Conservation (phyloP, 2,329 filamentous ascomycete genomes). For the Ceratocystis papillata region DNA sequence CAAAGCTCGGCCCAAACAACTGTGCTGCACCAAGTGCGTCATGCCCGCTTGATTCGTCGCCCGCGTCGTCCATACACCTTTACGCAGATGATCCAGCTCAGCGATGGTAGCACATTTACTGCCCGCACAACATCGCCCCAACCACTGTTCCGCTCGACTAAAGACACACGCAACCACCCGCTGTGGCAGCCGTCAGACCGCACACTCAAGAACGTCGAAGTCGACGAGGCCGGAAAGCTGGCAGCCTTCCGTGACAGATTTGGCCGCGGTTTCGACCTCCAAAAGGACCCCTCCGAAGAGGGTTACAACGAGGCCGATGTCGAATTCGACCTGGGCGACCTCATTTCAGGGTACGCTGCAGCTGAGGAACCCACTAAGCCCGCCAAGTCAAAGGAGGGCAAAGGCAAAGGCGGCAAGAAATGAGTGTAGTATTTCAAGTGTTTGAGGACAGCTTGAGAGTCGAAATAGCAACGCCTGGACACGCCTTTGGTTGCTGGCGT, state of each 20-base stretch:
- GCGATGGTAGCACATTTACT: conserved; percentile 77
- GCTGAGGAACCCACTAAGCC: conserved; percentile 16
- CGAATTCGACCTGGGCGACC: conserved; percentile 36
- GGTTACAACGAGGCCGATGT: conserved; percentile 28
- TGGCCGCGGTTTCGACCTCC: conserved; percentile 70
- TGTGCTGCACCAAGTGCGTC: conserved; percentile 48
- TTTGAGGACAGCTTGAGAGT: not conserved
- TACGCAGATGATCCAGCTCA: conserved; percentile 89
- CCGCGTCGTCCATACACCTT: conserved; percentile 92
- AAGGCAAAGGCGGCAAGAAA: conserved; percentile 38
- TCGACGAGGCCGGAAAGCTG: conserved; percentile 86
- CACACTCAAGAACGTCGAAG: conserved; percentile 76
- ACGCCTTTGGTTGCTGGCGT: not conserved
- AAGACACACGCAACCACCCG: conserved; percentile 81
- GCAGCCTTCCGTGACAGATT: conserved; percentile 77
- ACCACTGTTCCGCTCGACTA: conserved; percentile 49
- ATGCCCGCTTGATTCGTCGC: conserved; percentile 74
- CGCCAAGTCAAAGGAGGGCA: conserved; percentile 30
- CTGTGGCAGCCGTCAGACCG: conserved; percentile 82
- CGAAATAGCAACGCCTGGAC: not conserved
- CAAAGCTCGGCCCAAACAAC: conserved; percentile 26
- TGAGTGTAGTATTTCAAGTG: conserved; percentile 25
- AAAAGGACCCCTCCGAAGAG: conserved; percentile 30
- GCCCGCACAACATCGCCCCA: conserved; percentile 64
- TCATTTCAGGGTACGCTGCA: conserved; percentile 42